These are phyloP conservation scores for Xylariaceae sp. DNA, from an alignment of 2,329 filamentous ascomycete species.

Conservation along the genomic window DNA sequence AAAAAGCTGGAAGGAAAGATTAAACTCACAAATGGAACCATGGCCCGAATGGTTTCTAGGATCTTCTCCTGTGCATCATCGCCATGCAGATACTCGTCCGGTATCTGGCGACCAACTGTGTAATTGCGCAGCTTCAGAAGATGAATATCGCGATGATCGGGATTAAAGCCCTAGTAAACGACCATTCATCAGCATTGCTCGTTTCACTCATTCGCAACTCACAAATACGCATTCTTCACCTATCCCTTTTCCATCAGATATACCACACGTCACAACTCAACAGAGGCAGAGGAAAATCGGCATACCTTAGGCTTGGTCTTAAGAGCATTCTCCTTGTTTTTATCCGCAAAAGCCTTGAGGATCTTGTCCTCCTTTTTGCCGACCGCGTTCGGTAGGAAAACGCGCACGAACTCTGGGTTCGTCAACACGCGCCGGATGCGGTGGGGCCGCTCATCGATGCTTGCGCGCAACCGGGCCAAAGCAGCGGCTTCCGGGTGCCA, in stretches of 20 bases:
- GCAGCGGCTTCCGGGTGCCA: conserved; percentile 76
- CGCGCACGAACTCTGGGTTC: conserved; percentile 63
- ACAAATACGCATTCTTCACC: not conserved
- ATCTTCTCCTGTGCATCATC: conserved; percentile 70
- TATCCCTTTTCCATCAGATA: not conserved
- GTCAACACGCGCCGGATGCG: conserved; percentile 72
- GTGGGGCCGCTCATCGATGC: conserved; percentile 75
- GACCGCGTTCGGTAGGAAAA: conserved; percentile 64
- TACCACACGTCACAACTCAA: not conserved
- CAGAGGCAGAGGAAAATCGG: conserved; percentile 1
- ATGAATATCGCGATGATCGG: conserved; percentile 78
- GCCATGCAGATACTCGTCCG: conserved; percentile 68
- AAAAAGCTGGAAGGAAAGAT: conserved; percentile 23
- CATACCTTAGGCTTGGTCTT: conserved; percentile 86
- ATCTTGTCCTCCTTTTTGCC: conserved; percentile 52
- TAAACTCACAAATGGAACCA: conserved; percentile 80
- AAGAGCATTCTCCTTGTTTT: conserved; percentile 76
- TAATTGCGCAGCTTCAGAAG: conserved; percentile 82
- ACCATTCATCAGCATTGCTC: not conserved
- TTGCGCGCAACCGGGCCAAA: conserved; percentile 71
- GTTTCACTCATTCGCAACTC: not conserved
- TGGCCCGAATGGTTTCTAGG: conserved; percentile 65
- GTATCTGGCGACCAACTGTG: conserved; percentile 70
- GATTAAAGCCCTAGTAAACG: conserved; percentile 68
- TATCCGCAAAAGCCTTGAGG: conserved; percentile 71